Percentiles rank a stretch among this genome's conserved stretches.
Conservation (phyloP, 352 stramenopile genomes). For the Achlya hypogyna region DNA sequence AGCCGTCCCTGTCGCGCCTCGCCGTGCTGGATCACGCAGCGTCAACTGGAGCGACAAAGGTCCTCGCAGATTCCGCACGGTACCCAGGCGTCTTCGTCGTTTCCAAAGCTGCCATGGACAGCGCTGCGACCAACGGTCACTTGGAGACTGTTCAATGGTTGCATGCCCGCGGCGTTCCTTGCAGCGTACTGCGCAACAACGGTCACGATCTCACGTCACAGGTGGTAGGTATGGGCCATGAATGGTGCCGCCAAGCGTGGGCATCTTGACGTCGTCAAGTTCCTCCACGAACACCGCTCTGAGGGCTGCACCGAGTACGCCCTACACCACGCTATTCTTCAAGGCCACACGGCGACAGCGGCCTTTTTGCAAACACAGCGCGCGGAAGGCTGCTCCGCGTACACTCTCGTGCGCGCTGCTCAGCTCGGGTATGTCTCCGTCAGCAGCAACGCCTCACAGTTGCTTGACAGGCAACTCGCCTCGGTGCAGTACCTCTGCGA, state of each 20-base stretch:
- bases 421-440: slow-evolving; percentile 2
- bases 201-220: background rate
- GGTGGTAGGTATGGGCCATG: slow-evolving; percentile 15
- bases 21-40: background rate
- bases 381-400: slow-evolving; percentile 8
- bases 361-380: background rate
- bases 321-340: slow-evolving; percentile 9
- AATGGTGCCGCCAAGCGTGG: slow-evolving; percentile 15
- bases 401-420: slow-evolving; percentile 13
- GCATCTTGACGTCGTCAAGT: slow-evolving; percentile 10
- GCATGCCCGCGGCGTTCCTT: background rate
- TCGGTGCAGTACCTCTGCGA: slow-evolving; percentile 3
- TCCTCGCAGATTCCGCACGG: background rate
- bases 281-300: slow-evolving; percentile 9
- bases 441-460: background rate
- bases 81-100: background rate
- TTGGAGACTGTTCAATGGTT: slow-evolving; percentile 9
- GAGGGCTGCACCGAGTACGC: slow-evolving; percentile 17
- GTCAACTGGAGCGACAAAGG: background rate
- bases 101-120: background rate
- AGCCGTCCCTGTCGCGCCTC: background rate
- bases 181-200: background rate
- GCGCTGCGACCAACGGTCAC: slow-evolving; percentile 7
- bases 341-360: background rate
- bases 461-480: background rate